phyloP scores from a whole-genome alignment of 176 grass and related monocot genomes.

The Chrysopogon serrulatus region DNA sequence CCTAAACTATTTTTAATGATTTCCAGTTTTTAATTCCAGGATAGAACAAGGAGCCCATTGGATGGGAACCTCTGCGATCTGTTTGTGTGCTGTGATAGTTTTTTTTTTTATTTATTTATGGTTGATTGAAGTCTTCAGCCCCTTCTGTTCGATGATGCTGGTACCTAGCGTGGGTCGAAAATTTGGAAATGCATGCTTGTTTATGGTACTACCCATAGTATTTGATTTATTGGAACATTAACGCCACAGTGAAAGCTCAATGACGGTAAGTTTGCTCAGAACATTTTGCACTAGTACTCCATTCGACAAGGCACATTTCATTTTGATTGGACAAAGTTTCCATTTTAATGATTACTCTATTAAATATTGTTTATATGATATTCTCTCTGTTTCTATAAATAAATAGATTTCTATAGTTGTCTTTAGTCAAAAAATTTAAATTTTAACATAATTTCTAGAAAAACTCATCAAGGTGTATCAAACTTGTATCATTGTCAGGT shows the following conservation, averaged over 20 bases:
- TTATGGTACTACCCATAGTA: not conserved
- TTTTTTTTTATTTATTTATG: not conserved
- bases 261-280: not conserved
- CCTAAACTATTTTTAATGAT: not conserved
- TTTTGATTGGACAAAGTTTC: too few relatives aligned
- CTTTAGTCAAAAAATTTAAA: too few relatives aligned
- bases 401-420: too few relatives aligned
- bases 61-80: conserved; percentile 30
- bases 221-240: not conserved
- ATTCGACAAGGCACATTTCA: too few relatives aligned
- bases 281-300: not conserved
- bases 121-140: conserved; percentile 36
- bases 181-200: not conserved
- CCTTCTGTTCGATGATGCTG: not conserved
- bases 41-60: conserved; percentile 30
- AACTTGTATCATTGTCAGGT: too few relatives aligned
- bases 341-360: too few relatives aligned
- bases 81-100: conserved; percentile 15
- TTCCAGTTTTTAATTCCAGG: conserved; percentile 9
- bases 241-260: not conserved
- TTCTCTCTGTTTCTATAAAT: too few relatives aligned
- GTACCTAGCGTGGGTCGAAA: not conserved
- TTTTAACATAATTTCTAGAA: too few relatives aligned
- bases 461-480: too few relatives aligned
- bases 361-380: too few relatives aligned